phyloP scores from a whole-genome alignment of 2,329 filamentous ascomycete genomes.

The Penicillium sp. region DNA sequence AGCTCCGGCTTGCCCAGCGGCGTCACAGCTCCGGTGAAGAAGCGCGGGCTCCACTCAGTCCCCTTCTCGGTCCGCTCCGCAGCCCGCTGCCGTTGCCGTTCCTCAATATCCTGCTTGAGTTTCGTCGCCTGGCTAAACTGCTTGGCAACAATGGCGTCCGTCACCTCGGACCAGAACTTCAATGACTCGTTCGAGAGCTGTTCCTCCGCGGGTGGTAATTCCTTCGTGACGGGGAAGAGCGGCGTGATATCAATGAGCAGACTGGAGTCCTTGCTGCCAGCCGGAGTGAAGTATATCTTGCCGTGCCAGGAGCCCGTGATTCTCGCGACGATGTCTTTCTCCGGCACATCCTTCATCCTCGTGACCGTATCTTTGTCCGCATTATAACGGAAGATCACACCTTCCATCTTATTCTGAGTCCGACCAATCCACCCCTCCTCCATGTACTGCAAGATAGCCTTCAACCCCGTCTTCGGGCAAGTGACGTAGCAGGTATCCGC shows the following conservation, averaged over 20 bases:
- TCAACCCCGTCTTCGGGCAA: conserved; percentile 86
- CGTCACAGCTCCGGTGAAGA: conserved; percentile 71
- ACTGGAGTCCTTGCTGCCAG: conserved; percentile 54
- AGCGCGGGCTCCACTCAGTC: conserved; percentile 79
- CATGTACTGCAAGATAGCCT: conserved; percentile 88
- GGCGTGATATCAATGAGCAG: conserved; percentile 88
- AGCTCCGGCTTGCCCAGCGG: conserved; percentile 63
- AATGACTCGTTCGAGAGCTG: conserved; percentile 90
- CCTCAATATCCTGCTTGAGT: conserved; percentile 88
- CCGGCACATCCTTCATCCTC: conserved; percentile 81
- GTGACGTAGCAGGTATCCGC: conserved; percentile 86
- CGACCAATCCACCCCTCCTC: conserved; percentile 95
- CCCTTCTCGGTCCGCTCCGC: conserved; percentile 72
- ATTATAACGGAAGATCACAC: conserved; percentile 88
- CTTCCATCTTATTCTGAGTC: conserved; percentile 86
- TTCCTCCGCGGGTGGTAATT: conserved; percentile 71
- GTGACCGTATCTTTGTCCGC: conserved; percentile 79
- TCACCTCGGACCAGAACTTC: conserved; percentile 84
- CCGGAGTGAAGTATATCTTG: conserved; percentile 63
- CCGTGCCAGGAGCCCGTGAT: conserved; percentile 86
- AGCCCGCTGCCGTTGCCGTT: conserved; percentile 81
- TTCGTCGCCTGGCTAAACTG: conserved; percentile 83
- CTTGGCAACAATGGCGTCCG: conserved; percentile 78
- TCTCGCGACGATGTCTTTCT: conserved; percentile 78
- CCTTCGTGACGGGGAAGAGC: conserved; percentile 76